Base-by-base conservation (phyloP, 2,329 filamentous ascomycete genomes). In the Endoconidiophora polonica region DNA sequence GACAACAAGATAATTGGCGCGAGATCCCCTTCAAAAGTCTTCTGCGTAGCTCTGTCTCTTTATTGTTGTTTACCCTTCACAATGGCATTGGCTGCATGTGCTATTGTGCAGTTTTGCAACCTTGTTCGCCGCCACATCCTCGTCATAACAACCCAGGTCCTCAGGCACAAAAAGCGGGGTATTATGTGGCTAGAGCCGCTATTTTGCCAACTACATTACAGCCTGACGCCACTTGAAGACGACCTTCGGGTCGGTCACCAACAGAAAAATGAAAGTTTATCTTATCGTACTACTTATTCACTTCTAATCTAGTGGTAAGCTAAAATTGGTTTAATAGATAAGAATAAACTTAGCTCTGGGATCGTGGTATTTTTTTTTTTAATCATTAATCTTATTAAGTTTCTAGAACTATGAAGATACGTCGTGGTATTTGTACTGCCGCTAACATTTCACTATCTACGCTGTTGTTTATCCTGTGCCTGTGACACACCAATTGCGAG, bases 101-200 rank as follows among this genome's bases (percentile, higher is more conserved):
- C 7, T 12, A 33, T 33, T 33, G 29, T 33, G 29, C 38, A 42
- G n/a, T 20, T 41, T 23, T 22, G 18, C 41, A 29, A 37, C 46
- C 33, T 42, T 26, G 38, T 42, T 43, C 26, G 9, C 23, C 39
- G 50, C 50, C 50, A 52, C 50, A 48, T 20, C 37, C 39, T 47
- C 50, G 45, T 38, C 44, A 52, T 48, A 52, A 24, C 37, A 47
- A 51, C 43, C 2, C 23, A n/a, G 40, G 18, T 5, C 14, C 20
- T 10, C 10, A 24, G 24, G 16, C 36, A 18, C 33, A 16, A 39
- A 52, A 52, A 52, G 45, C 36, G 45, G 45, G 45, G 45, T 42
- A 29, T 24, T 14, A 4, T 44, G 40, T 44, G 29, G 50, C 50
- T 44, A 7, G n/a, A n/a, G n/a, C 20, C 5, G 4, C 37, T 22